phyloP scores from a whole-genome alignment of 495 filamentous ascomycete genomes.

The Penicillium manginii region DNA sequence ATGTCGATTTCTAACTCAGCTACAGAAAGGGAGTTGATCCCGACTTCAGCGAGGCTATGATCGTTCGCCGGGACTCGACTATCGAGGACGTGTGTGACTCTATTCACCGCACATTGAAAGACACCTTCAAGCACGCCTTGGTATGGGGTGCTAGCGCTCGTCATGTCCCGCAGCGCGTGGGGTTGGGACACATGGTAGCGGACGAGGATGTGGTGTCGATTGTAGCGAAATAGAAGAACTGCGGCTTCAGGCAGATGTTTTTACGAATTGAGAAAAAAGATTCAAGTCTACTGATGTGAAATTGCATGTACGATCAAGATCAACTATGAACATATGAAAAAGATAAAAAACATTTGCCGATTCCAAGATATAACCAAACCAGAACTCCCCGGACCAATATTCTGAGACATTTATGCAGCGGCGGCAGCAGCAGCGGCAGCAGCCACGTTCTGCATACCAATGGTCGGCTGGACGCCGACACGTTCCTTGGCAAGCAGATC shows the following conservation, averaged over 20 bases:
- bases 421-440: slow-evolving; percentile 46
- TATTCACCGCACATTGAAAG: slow-evolving; percentile 92
- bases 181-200: slow-evolving; percentile 80
- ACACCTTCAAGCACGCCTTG: slow-evolving; percentile 97
- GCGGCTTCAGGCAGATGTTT: neutral
- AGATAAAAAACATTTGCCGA: slow-evolving; percentile 2
- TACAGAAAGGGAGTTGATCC: slow-evolving; percentile 83
- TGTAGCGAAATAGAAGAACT: slow-evolving; percentile 54
- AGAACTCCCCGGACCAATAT: slow-evolving; percentile 16
- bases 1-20: neutral
- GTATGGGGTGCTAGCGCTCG: slow-evolving; percentile 97
- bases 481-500: slow-evolving; percentile 92
- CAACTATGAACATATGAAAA: slow-evolving; percentile 21
- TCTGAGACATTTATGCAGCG: slow-evolving; percentile 23
- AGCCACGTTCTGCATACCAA: slow-evolving; percentile 55
- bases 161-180: slow-evolving; percentile 93
- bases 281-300: slow-evolving; percentile 7
- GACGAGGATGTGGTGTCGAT: slow-evolving; percentile 99
- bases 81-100: slow-evolving; percentile 98
- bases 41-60: slow-evolving; percentile 89
- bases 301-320: slow-evolving; percentile 17
- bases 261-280: slow-evolving; percentile 12
- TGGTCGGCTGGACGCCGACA: slow-evolving; percentile 80
- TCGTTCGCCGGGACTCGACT: slow-evolving; percentile 81
- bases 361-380: slow-evolving; percentile 18